phyloP scores from a whole-genome alignment of 768 basidiomycete genomes.

The Tulasnella sp. region DNA sequence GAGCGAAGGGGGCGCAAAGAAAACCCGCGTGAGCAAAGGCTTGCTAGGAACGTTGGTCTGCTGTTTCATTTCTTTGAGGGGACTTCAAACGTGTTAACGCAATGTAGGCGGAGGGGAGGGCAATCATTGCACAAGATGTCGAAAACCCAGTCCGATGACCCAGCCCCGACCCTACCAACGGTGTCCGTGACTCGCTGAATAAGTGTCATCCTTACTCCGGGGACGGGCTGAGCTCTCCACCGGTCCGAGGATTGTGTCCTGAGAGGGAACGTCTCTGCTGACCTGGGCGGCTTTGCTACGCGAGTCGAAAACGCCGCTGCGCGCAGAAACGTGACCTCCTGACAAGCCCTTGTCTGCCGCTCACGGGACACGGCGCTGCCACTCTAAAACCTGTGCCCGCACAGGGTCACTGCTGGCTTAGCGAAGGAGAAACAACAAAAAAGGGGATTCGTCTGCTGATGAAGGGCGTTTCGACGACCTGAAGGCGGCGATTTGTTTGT shows the following conservation, averaged over 20 bases:
- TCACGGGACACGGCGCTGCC: neutral
- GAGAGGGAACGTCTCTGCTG: neutral
- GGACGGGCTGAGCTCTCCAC: neutral
- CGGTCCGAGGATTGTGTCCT: constrained; percentile 8
- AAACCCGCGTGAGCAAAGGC: neutral
- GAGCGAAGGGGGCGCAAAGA: neutral
- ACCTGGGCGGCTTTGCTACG: neutral
- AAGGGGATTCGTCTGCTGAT: neutral
- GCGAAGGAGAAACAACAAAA: neutral
- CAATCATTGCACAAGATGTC: constrained; percentile 6
- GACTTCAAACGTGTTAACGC: constrained; percentile 2
- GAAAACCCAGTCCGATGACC: neutral
- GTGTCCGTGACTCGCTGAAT: constrained; percentile 7
- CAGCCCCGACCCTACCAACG: neutral
- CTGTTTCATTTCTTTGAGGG: constrained; percentile 6
- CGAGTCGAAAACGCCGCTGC: neutral
- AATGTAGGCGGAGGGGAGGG: neutral
- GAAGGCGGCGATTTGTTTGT: constrained; percentile 11
- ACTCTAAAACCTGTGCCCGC: neutral
- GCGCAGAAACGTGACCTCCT: constrained; percentile 7
- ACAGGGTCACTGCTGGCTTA: neutral
- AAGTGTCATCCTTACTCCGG: neutral
- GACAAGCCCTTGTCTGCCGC: neutral
- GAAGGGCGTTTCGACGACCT: neutral
- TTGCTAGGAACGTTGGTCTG: neutral